phyloP scores from a whole-genome alignment of 108 stramenopile species.

The Aurantiochytrium sp. region DNA sequence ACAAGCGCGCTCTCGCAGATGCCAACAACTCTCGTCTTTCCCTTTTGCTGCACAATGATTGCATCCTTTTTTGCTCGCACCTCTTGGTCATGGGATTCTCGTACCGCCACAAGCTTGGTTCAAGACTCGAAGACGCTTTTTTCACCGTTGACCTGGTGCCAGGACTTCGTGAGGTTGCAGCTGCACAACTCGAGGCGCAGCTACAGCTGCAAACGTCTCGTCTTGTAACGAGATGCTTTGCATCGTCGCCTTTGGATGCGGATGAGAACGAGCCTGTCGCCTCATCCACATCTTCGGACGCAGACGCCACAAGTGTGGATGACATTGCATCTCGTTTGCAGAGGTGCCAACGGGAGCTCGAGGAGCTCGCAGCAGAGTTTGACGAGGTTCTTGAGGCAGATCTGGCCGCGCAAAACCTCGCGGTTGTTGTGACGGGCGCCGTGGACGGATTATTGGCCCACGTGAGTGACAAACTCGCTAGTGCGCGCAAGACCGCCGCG shows the following conservation, averaged over 20 bases:
- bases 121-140: background rate
- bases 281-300: too few species aligned
- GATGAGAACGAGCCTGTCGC: too few species aligned
- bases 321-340: background rate
- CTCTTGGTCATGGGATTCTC: background rate
- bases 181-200: background rate
- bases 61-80: background rate
- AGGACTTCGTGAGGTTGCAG: background rate
- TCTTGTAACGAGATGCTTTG: too few species aligned
- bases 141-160: background rate
- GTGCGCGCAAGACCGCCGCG: background rate
- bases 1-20: background rate
- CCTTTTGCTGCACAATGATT: conserved; percentile 2
- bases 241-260: too few species aligned
- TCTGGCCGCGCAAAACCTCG: background rate
- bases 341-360: background rate
- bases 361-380: background rate
- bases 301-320: background rate
- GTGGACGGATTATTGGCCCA: background rate
- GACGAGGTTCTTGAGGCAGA: background rate
- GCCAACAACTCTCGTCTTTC: background rate
- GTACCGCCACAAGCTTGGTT: background rate
- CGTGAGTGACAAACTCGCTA: background rate
- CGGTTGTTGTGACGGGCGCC: background rate
- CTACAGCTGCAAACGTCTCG: background rate